Conservation (phyloP, 805 yeast species). For the Wickerhamiella sorbophila region DNA sequence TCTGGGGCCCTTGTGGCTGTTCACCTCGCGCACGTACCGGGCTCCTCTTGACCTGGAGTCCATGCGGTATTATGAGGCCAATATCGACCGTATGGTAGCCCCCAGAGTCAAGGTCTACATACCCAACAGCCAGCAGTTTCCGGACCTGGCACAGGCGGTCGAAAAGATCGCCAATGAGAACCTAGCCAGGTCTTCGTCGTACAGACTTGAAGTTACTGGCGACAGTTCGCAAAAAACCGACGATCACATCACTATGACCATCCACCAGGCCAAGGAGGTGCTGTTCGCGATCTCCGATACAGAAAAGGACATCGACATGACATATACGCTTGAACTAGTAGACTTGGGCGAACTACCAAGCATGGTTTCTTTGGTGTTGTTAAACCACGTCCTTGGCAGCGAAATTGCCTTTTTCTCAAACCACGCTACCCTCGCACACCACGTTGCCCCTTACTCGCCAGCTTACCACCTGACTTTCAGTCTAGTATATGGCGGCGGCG, state of each 20-base stretch:
- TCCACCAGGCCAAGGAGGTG: neutral
- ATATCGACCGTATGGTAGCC: slow-evolving; percentile 18
- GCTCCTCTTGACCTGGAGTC: slow-evolving; percentile 41
- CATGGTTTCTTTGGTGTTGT: slow-evolving; percentile 38
- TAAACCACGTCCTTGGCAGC: slow-evolving; percentile 32
- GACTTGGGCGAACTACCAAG: slow-evolving; percentile 50
- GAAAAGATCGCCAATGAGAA: slow-evolving; percentile 34
- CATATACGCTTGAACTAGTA: slow-evolving; percentile 32
- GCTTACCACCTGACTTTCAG: slow-evolving; percentile 64
- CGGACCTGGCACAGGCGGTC: slow-evolving; percentile 50
- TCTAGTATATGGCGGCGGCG: slow-evolving; percentile 45
- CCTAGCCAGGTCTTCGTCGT: slow-evolving; percentile 16
- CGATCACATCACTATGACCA: neutral
- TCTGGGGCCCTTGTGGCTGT: slow-evolving; percentile 39
- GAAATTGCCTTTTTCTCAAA: slow-evolving; percentile 27
- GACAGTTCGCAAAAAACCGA: neutral
- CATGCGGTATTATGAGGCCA: slow-evolving; percentile 25
- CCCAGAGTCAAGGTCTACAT: slow-evolving; percentile 22
- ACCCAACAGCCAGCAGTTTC: slow-evolving; percentile 38
- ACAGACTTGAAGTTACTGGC: neutral
- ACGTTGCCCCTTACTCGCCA: slow-evolving; percentile 45
- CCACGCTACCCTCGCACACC: slow-evolving; percentile 14
- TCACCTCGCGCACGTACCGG: slow-evolving; percentile 48
- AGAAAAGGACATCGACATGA: slow-evolving; percentile 28
- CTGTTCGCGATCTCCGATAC: slow-evolving; percentile 25